A percentile compares a stretch with the other conserved stretches of the same genome.
Evolutionary conservation across 208 protist species (phyloP).

Genomic region (Trypanosoma mega): DNA sequence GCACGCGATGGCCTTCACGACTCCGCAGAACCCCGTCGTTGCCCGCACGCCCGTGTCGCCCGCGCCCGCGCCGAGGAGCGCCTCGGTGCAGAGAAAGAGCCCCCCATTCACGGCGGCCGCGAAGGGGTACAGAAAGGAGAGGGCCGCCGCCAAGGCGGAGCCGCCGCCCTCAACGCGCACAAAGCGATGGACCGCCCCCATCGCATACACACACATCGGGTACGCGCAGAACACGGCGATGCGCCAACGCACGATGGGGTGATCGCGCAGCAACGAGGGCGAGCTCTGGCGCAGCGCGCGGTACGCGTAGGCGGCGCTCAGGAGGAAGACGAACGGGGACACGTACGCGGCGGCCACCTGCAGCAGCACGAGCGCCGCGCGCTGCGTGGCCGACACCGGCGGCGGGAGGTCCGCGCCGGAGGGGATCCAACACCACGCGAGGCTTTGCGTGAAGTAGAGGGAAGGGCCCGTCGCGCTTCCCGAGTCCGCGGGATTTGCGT

Average conservation of each 20-base stretch:
- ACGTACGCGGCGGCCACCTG: conserved; percentile 10
- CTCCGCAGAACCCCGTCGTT: conserved; percentile 21
- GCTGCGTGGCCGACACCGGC: not conserved
- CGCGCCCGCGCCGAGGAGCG: conserved; percentile 1
- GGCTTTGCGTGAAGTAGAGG: conserved; percentile 17
- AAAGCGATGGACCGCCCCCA: conserved; percentile 14
- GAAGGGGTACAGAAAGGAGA: conserved; percentile 23
- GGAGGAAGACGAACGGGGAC: conserved; percentile 6
- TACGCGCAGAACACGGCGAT: conserved; percentile 16
- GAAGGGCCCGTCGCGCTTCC: not conserved
- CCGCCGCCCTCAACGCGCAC: too few relatives aligned
- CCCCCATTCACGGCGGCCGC: conserved; percentile 7
- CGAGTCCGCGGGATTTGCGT: not conserved
- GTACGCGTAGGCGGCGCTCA: conserved; percentile 17
- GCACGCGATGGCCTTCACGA: conserved; percentile 22
- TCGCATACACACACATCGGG: conserved; percentile 9
- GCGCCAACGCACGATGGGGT: conserved; percentile 17
- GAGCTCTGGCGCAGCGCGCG: conserved; percentile 1
- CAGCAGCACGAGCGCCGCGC: not conserved
- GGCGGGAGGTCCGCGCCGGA: not conserved
- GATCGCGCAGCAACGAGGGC: conserved; percentile 10
- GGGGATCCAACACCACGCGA: conserved; percentile 28
- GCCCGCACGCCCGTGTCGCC: conserved; percentile 5
- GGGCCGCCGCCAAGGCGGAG: not conserved
- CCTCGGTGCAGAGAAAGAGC: conserved; percentile 19